phyloP scores from a whole-genome alignment of 257 asterid genomes.

The Nicotiana noctiflora region DNA sequence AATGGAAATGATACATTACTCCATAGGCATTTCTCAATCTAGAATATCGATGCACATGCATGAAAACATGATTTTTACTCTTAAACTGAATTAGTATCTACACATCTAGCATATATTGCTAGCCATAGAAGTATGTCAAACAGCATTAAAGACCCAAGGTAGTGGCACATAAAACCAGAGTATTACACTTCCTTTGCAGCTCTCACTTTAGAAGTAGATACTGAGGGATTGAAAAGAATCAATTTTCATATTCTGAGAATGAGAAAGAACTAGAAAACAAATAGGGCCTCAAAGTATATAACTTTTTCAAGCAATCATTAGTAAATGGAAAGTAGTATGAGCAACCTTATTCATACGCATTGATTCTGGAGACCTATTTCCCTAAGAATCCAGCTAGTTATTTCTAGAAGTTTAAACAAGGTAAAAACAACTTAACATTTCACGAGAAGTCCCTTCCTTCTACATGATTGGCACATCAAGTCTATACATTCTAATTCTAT shows the following conservation, averaged over 20 bases:
- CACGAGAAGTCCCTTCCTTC: background rate
- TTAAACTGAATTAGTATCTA: background rate
- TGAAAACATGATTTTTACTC: background rate
- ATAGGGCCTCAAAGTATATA: background rate
- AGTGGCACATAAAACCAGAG: background rate
- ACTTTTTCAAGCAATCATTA: background rate
- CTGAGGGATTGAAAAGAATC: background rate
- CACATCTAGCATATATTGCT: background rate
- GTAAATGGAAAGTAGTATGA: background rate
- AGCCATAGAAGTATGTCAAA: background rate
- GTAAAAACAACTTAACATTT: background rate
- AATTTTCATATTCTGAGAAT: background rate
- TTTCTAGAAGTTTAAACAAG: background rate
- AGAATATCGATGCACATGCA: background rate
- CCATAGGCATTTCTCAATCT: background rate
- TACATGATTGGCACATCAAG: background rate
- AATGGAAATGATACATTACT: background rate
- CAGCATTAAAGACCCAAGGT: background rate
- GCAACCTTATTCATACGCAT: background rate
- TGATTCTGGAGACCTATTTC: background rate
- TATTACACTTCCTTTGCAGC: background rate
- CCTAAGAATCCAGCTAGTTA: background rate
- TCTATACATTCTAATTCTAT: background rate
- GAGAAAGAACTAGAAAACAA: background rate
- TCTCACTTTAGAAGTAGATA: background rate